Evolutionary conservation across 805 yeast genomes (phyloP).

Genomic region (Kregervanrija fluxuum): DNA sequence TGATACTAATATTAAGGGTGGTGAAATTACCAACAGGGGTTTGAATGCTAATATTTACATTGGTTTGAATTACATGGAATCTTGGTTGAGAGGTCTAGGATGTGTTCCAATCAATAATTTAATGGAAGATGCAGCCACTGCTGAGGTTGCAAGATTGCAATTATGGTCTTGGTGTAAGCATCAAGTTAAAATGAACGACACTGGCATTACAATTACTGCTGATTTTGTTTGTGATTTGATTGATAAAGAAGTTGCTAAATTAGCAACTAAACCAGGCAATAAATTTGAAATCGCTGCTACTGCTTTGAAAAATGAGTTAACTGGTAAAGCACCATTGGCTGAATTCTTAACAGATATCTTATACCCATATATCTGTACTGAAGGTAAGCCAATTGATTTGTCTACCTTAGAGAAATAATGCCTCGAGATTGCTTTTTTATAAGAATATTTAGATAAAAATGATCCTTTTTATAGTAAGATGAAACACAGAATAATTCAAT

Average conservation of each 20-base stretch:
- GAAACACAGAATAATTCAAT: background rate
- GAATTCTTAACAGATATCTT: conserved; percentile 73
- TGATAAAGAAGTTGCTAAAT: conserved; percentile 52
- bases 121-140: conserved; percentile 90
- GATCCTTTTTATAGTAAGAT: too few species aligned
- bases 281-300: conserved; percentile 64
- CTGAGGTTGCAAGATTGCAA: conserved; percentile 80
- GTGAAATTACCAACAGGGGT: conserved; percentile 62
- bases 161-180: conserved; percentile 81
- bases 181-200: conserved; percentile 50
- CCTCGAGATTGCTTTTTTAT: too few species aligned
- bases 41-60: conserved; percentile 65
- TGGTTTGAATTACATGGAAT: conserved; percentile 76
- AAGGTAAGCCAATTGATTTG: conserved; percentile 28
- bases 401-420: conserved; percentile 19
- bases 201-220: conserved; percentile 51
- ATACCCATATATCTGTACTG: conserved; percentile 63
- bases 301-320: conserved; percentile 65
- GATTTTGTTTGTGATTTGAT: conserved; percentile 50
- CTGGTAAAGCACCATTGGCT: conserved; percentile 57
- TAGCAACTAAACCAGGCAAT: conserved; percentile 50
- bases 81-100: conserved; percentile 79
- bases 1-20: conserved; percentile 57
- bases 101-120: conserved; percentile 80
- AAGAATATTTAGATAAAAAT: too few species aligned